These are phyloP conservation scores for Spizellomyces punctatus DNA, from an alignment of 192 early-diverging fungal species.

Conservation along the genomic window DNA sequence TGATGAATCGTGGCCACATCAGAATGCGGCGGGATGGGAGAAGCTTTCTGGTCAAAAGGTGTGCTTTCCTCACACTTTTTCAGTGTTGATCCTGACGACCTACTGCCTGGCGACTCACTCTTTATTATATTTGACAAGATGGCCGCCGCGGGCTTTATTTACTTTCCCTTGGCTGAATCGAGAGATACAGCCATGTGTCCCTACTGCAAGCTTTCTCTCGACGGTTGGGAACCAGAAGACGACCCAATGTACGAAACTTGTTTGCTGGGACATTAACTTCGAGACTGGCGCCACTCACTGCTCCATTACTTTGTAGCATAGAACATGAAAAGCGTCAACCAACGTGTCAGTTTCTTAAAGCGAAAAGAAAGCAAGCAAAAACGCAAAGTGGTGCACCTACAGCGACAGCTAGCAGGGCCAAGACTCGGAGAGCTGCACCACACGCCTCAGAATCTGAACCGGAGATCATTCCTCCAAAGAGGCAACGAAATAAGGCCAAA, in stretches of 20 bases:
- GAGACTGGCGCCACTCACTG: background rate
- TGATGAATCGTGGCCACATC: conserved; percentile 19
- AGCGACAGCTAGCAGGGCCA: background rate
- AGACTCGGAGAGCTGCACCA: background rate
- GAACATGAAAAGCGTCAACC: conserved; percentile 18
- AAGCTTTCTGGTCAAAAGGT: conserved; percentile 2
- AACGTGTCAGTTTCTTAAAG: conserved; percentile 11
- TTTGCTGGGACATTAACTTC: background rate
- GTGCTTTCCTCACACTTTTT: background rate
- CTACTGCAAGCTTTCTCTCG: conserved; percentile 24
- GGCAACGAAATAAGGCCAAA: too few species aligned
- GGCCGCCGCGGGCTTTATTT: conserved; percentile 31
- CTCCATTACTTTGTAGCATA: background rate
- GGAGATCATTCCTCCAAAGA: too few species aligned
- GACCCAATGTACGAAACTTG: conserved; percentile 25
- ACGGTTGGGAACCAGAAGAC: conserved; percentile 33
- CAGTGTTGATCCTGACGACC: background rate
- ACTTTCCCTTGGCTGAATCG: conserved; percentile 14
- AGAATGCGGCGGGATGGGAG: background rate
- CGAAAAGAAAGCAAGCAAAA: background rate
- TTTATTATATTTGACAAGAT: conserved; percentile 11
- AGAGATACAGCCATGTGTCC: conserved; percentile 23
- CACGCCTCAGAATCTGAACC: background rate
- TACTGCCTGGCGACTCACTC: background rate
- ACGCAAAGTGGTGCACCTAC: background rate